Percentiles rank a stretch among this genome's conserved stretches.
Conservation (phyloP, 441 rosid genomes). For the Omphalea diandra region DNA sequence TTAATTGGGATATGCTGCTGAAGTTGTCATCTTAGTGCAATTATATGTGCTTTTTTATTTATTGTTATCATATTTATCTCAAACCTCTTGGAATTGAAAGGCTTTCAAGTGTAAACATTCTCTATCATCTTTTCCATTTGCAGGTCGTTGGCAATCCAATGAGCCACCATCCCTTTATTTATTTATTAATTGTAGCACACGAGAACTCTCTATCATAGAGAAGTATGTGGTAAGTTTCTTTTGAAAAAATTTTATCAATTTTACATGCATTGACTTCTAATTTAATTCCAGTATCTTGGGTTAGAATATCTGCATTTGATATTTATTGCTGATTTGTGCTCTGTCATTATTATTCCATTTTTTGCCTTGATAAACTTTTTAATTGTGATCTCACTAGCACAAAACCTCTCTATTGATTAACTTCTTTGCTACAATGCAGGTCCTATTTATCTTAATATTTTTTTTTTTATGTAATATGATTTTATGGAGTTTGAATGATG, state of each 20-base stretch:
- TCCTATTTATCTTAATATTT: not conserved
- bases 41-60: not conserved
- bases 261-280: conserved; percentile 19
- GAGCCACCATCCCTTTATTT: conserved; percentile 77
- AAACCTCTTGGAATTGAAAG: not conserved
- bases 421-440: not conserved
- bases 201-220: conserved; percentile 80
- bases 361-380: not conserved
- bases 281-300: not conserved
- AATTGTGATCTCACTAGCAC: not conserved
- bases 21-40: not conserved
- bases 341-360: not conserved
- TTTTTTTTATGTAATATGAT: not conserved
- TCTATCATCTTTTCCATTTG: conserved; percentile 24
- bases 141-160: conserved; percentile 80
- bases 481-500: not conserved
- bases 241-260: conserved; percentile 7
- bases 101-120: conserved; percentile 15
- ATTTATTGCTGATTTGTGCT: not conserved
- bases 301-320: not conserved
- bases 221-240: conserved; percentile 75
- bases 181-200: conserved; percentile 85
- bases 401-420: not conserved
- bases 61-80: not conserved
- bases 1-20: not conserved